Percentiles rank a stretch among this genome's conserved stretches.
Conservation (phyloP, 768 basidiomycete genomes). For the Erythrobasidium yunnanense region DNA sequence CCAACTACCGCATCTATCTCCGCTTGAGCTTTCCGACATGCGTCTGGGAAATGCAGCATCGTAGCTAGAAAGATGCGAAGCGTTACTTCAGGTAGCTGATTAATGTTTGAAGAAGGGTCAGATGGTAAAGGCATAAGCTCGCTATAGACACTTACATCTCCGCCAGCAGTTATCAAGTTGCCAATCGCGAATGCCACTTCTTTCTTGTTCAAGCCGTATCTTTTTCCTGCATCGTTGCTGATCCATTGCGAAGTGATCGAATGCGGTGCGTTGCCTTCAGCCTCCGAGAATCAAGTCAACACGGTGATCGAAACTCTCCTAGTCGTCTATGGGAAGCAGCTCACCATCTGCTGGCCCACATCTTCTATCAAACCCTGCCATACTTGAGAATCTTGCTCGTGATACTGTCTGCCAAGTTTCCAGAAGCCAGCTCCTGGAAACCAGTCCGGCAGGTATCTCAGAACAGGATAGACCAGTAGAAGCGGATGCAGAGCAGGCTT, state of each 20-base stretch:
- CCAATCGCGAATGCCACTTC: constrained; percentile 25
- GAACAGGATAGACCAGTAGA: constrained; percentile 12
- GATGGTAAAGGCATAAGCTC: background rate
- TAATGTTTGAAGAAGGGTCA: background rate
- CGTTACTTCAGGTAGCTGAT: constrained; percentile 7
- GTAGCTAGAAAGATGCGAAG: constrained; percentile 18
- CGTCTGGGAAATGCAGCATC: constrained; percentile 10
- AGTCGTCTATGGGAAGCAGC: background rate
- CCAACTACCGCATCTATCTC: constrained; percentile 36
- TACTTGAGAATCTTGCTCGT: constrained; percentile 12
- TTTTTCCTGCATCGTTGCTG: constrained; percentile 11
- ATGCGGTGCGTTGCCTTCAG: background rate
- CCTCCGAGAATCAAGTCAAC: background rate
- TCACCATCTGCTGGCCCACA: constrained; percentile 11
- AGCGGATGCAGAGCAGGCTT: constrained; percentile 10
- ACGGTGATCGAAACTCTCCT: no score
- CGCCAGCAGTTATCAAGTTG: constrained; percentile 25
- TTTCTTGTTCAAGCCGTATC: background rate
- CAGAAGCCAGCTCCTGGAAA: constrained; percentile 20
- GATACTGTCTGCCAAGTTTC: constrained; percentile 10
- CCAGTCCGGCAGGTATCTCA: constrained; percentile 20
- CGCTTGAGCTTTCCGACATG: constrained; percentile 25
- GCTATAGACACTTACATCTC: constrained; percentile 12
- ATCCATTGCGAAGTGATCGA: constrained; percentile 20
- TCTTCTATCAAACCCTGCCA: constrained; percentile 18